phyloP scores from a whole-genome alignment of 1,284 basidiomycete genomes.

The Volvariella volvacea region DNA sequence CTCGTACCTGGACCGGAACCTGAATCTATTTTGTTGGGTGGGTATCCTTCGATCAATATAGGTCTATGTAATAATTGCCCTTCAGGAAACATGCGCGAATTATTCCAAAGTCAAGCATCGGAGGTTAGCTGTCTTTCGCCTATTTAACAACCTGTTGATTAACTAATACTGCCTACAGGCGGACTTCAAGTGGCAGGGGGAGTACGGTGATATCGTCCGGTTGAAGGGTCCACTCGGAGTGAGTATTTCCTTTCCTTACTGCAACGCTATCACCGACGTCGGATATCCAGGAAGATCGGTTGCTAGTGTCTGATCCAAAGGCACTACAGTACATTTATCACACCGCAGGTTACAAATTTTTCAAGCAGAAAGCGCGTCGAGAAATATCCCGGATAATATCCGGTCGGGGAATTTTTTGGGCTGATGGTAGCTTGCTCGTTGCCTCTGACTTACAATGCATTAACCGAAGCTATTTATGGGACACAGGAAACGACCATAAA shows the following conservation, averaged over 20 bases:
- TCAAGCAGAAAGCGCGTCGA: slow-evolving; percentile 24
- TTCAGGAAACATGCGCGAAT: slow-evolving; percentile 24
- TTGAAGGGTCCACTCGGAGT: slow-evolving; percentile 30
- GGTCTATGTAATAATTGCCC: not conserved
- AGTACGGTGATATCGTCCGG: slow-evolving; percentile 27
- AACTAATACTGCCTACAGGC: slow-evolving; percentile 16
- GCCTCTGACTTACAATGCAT: too few relatives aligned
- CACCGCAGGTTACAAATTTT: slow-evolving; percentile 30
- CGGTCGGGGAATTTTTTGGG: slow-evolving; percentile 22
- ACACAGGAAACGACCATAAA: slow-evolving; percentile 26
- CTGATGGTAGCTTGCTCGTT: slow-evolving; percentile 17
- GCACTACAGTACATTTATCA: slow-evolving; percentile 36
- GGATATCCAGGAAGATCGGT: slow-evolving; percentile 31
- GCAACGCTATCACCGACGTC: too few relatives aligned
- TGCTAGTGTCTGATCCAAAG: slow-evolving; percentile 34
- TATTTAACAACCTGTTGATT: too few relatives aligned
- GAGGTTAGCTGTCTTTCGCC: slow-evolving; percentile 17
- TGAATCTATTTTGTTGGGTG: slow-evolving; percentile 26
- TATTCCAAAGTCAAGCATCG: slow-evolving; percentile 20
- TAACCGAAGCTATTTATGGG: not conserved
- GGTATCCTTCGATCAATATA: not conserved
- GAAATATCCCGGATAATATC: slow-evolving; percentile 22
- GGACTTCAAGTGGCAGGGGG: slow-evolving; percentile 30
- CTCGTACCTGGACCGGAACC: slow-evolving; percentile 26
- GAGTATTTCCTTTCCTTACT: too few relatives aligned